Evolutionary conservation across 179 eudicot species (phyloP).

Genomic region (Silene vulgaris): DNA sequence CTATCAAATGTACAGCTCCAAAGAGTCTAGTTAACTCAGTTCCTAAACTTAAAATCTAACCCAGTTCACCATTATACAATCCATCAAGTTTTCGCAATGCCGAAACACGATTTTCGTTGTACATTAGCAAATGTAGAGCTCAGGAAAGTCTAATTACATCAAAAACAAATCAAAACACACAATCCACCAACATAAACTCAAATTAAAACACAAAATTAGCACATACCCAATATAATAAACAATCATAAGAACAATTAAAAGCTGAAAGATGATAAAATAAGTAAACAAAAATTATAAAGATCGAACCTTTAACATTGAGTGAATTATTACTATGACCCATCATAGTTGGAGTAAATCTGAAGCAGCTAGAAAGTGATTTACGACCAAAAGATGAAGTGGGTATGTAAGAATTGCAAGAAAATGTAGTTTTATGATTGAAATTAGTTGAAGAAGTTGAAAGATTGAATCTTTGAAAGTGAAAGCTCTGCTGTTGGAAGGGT

Average conservation of each 20-base stretch:
- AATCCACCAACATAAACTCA: neutral
- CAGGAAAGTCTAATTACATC: neutral
- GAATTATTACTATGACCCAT: conserved; percentile 24
- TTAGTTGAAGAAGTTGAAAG: conserved; percentile 6
- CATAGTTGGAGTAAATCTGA: conserved; percentile 26
- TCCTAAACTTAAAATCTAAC: too few relatives aligned
- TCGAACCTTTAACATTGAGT: conserved; percentile 32
- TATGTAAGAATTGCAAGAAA: conserved; percentile 16
- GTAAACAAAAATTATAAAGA: neutral
- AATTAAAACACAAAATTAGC: neutral
- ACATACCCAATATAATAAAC: neutral
- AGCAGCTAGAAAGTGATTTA: conserved; percentile 15
- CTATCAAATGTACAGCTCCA: too few relatives aligned
- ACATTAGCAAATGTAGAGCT: neutral
- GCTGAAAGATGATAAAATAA: neutral
- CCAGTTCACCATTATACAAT: too few relatives aligned
- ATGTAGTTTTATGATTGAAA: neutral
- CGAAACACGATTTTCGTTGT: too few relatives aligned
- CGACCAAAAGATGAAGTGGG: conserved; percentile 25
- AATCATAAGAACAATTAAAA: neutral
- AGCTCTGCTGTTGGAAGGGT: conserved; percentile 11
- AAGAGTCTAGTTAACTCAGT: too few relatives aligned
- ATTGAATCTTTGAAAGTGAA: conserved; percentile 17
- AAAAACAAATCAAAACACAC: neutral
- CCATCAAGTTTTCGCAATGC: neutral